phyloP scores from a whole-genome alignment of 176 grass and related monocot genomes.

The Aegilops umbellulata region DNA sequence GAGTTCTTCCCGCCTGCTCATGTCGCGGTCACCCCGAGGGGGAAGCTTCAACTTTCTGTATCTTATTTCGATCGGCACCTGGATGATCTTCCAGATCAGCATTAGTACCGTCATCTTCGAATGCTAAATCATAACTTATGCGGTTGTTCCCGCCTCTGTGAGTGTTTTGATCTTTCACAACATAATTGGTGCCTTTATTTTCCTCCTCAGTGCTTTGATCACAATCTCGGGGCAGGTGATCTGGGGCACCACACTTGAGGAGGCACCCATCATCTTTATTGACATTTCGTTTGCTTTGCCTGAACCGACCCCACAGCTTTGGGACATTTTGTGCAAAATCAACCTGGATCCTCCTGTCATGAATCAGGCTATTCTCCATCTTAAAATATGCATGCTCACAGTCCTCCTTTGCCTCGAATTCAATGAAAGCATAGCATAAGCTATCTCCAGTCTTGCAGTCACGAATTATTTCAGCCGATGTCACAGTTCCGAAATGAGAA shows the following conservation, averaged over 20 bases:
- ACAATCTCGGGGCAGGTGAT: slow-evolving; percentile 69
- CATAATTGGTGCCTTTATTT: slow-evolving; percentile 53
- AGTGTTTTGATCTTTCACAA: slow-evolving; percentile 78
- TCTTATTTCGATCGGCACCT: slow-evolving; percentile 41
- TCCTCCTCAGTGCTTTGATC: slow-evolving; percentile 34
- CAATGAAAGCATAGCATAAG: slow-evolving; percentile 93
- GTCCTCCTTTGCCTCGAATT: slow-evolving; percentile 68
- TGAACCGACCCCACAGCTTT: slow-evolving; percentile 83
- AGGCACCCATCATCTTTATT: slow-evolving; percentile 49
- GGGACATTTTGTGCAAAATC: slow-evolving; percentile 90
- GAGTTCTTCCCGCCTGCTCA: slow-evolving; percentile 14
- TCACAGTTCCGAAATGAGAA: slow-evolving; percentile 87
- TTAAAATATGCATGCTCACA: slow-evolving; percentile 69
- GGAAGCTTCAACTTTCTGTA: slow-evolving; percentile 37
- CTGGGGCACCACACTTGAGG: slow-evolving; percentile 36
- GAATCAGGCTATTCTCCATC: slow-evolving; percentile 96
- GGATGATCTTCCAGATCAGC: slow-evolving; percentile 13
- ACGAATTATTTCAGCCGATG: slow-evolving; percentile 79
- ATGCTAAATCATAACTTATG: slow-evolving; percentile 72
- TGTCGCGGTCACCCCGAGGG: neutral
- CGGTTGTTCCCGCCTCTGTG: slow-evolving; percentile 58
- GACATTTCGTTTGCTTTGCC: slow-evolving; percentile 71
- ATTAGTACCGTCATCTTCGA: slow-evolving; percentile 40
- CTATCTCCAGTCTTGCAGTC: slow-evolving; percentile 85
- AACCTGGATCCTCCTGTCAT: slow-evolving; percentile 94